Evolutionary conservation across 495 filamentous ascomycete genomes (phyloP).

Genomic region (Neurospora sp.): DNA sequence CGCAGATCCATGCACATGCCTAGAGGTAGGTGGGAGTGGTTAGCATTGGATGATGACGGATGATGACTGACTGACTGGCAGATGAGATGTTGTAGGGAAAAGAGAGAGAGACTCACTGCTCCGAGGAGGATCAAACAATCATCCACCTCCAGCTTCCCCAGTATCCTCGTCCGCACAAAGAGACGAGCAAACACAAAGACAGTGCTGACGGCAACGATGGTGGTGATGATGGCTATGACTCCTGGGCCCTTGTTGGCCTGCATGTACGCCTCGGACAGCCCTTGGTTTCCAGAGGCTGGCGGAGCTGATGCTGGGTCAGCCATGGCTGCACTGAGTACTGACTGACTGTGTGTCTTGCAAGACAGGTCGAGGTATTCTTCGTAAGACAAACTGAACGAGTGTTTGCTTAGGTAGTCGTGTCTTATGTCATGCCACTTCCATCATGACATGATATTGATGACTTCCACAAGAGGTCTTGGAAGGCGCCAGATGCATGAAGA

Average conservation of each 20-base stretch:
- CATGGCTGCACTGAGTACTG: neutral
- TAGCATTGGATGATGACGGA: neutral
- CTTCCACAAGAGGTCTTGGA: neutral
- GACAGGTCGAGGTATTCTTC: no score
- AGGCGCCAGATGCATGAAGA: neutral
- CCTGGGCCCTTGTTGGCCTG: slow-evolving; percentile 11
- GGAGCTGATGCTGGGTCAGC: neutral
- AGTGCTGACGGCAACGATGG: slow-evolving; percentile 11
- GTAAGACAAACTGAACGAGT: neutral
- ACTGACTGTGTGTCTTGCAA: neutral
- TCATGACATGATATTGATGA: neutral
- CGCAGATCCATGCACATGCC: neutral
- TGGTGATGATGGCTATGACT: slow-evolving; percentile 5
- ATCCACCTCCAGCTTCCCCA: slow-evolving; percentile 15
- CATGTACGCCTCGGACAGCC: neutral
- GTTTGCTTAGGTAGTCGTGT: neutral
- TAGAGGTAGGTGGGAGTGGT: neutral
- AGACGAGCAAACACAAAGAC: slow-evolving; percentile 20
- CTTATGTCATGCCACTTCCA: neutral
- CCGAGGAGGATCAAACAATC: slow-evolving; percentile 14
- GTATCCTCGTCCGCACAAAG: slow-evolving; percentile 11
- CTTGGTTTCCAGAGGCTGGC: neutral
- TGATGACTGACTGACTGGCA: neutral
- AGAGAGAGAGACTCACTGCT: slow-evolving; percentile 5
- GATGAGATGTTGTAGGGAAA: neutral